Base-by-base conservation (phyloP, 2,329 filamentous ascomycete genomes). In the Alternaria atra region DNA sequence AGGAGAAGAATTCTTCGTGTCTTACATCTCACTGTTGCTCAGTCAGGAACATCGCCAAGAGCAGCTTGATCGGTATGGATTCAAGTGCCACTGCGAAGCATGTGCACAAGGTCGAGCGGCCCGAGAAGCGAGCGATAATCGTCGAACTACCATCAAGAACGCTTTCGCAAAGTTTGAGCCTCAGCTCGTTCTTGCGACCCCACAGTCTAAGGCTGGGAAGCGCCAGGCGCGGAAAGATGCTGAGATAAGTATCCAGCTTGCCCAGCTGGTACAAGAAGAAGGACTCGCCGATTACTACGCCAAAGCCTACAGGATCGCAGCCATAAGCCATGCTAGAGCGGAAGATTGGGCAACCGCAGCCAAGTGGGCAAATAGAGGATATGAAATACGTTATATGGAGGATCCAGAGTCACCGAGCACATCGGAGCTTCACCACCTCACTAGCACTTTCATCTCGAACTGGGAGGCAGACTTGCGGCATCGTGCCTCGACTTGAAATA, bases 1-100 rank as follows among this genome's bases (percentile, higher is more conserved):
- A 39, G 80, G 80, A 23, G 80, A 81, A 44, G 80, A 82, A 59
- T 67, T 82, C 17, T 75, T 70, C 1, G 75, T 78, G 0, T 79
- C 76, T 0, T 81, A 81, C 63, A 75, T 80, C 20, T 74, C 76
- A 3, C 67, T 80, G 9, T 65, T 80, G 7, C 63, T 69, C 9
- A 54, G 66, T 1, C 70, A 72, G 10, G 62, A 69, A 13, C 71
- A 74, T 5, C 73, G 80, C 12, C 67, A 73, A 29, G 71, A 72
- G 27, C 64, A 74, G 29, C 68, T 77, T 1, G 67, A 77, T 34
- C 73, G 73, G 13, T 79, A 78, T 46, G 76, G 76, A 3, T 79
- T 79, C 64, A 69, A 66, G 44, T 79, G 77, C 52, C 70, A 64
- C 1, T 82, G 80, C 51, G 64, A 69, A 12, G 78, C 76, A 12